phyloP scores from a whole-genome alignment of 306 rosid species.

The Malus orientalis region DNA sequence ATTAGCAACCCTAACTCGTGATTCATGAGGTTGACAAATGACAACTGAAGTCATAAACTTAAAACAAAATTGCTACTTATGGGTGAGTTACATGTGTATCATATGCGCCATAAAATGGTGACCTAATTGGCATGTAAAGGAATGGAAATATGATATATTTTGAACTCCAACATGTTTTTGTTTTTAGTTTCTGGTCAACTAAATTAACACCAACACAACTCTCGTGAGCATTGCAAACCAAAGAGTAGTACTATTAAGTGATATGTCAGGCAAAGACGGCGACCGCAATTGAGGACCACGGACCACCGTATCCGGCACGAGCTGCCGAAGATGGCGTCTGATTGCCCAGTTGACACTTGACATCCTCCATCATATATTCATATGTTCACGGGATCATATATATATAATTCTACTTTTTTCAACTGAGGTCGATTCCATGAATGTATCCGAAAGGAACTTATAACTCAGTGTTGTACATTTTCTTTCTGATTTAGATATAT shows the following conservation, averaged over 20 bases:
- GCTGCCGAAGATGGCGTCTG: background rate
- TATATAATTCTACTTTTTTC: background rate
- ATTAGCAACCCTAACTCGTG: background rate
- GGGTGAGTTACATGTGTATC: background rate
- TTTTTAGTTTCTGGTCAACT: background rate
- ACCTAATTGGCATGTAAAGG: background rate
- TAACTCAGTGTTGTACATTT: background rate
- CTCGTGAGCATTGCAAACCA: background rate
- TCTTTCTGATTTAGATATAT: background rate
- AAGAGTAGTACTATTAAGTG: background rate
- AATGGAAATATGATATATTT: background rate
- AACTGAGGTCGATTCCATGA: background rate
- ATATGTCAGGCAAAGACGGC: background rate
- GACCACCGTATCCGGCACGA: background rate
- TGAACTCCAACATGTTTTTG: background rate
- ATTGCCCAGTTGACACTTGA: background rate
- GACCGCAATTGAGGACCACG: background rate
- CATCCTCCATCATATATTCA: background rate
- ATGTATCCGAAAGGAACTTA: background rate
- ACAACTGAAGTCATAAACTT: background rate
- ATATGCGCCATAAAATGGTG: background rate
- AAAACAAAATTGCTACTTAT: background rate
- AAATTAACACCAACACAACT: background rate
- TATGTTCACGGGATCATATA: background rate
- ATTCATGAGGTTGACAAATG: background rate